Percentiles rank a stretch among this genome's conserved stretches.
Conservation (phyloP, 352 stramenopile species). For the Pythium oligandrum region DNA sequence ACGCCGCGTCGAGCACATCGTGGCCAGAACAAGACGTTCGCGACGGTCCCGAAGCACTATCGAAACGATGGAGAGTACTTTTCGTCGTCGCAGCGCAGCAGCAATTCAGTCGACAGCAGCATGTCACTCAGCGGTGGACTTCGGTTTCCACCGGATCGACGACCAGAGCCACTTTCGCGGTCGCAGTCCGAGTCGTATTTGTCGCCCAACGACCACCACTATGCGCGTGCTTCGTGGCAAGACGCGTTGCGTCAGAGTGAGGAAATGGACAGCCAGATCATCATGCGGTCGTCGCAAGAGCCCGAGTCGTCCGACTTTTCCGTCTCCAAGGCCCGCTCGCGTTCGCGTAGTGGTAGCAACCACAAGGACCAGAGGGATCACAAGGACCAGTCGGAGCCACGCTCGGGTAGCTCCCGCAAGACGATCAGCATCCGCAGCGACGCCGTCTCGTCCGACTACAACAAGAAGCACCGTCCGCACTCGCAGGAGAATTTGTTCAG, state of each 20-base stretch:
- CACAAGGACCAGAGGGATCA: conserved; percentile 23
- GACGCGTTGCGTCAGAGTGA: conserved; percentile 25
- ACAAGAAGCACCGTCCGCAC: too few species aligned
- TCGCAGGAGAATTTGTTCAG: too few species aligned
- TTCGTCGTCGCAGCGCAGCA: too few species aligned
- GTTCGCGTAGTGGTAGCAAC: conserved; percentile 20
- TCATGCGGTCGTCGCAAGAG: conserved; percentile 42
- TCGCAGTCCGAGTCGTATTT: conserved; percentile 65
- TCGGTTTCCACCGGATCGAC: conserved; percentile 8
- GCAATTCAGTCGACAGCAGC: too few species aligned
- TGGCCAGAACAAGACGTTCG: conserved; percentile 16
- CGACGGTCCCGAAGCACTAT: conserved; percentile 15
- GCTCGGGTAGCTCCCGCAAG: conserved; percentile 12
- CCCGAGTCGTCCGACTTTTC: conserved; percentile 29
- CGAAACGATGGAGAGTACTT: conserved; percentile 4
- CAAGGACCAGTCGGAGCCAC: conserved; percentile 14
- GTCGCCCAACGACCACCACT: conserved; percentile 30
- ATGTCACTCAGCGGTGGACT: too few species aligned
- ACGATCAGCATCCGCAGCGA: too few species aligned
- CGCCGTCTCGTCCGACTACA: too few species aligned
- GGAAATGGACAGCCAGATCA: conserved; percentile 33
- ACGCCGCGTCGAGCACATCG: conserved; percentile 23
- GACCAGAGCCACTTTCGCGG: conserved; percentile 26
- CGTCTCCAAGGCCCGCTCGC: conserved; percentile 14
- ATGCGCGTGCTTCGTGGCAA: conserved; percentile 25